A percentile compares a stretch with the other conserved stretches of the same genome.
Evolutionary conservation across 352 stramenopile species (phyloP).

Genomic region (Plasmopara halstedii): DNA sequence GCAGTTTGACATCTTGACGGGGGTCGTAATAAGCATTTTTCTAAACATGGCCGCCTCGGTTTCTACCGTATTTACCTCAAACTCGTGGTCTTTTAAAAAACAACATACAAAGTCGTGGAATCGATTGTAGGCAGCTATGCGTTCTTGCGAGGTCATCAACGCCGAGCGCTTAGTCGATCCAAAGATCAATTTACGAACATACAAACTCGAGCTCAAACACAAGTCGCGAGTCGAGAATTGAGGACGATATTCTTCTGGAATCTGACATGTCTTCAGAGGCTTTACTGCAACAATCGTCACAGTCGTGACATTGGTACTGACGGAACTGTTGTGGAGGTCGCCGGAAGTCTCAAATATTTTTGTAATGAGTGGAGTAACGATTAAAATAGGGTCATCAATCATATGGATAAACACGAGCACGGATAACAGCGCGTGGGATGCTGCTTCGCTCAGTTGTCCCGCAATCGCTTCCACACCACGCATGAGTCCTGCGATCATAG

Average conservation of each 20-base stretch:
- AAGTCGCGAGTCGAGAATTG: conserved; percentile 18
- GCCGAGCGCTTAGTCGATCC: conserved; percentile 9
- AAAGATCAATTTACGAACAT: conserved; percentile 17
- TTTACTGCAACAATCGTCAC: conserved; percentile 3
- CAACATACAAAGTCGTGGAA: conserved; percentile 25
- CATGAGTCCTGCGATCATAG: conserved; percentile 17
- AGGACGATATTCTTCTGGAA: conserved; percentile 13
- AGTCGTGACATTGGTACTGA: not conserved
- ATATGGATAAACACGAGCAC: conserved; percentile 22
- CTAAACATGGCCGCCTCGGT: conserved; percentile 5
- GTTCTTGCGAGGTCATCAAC: conserved; percentile 9
- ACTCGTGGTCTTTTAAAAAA: conserved; percentile 17
- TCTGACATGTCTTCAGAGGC: conserved; percentile 6
- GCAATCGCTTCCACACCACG: conserved; percentile 10
- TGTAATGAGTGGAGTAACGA: conserved; percentile 19
- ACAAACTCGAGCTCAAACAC: conserved; percentile 7
- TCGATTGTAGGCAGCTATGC: conserved; percentile 14
- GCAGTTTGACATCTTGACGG: conserved; percentile 15
- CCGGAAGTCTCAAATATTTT: conserved; percentile 13
- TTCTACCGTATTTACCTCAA: conserved; percentile 16
- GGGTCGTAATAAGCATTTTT: conserved; percentile 6
- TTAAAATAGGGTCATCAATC: conserved; percentile 22
- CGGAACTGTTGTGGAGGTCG: not conserved
- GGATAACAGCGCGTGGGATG: conserved; percentile 11
- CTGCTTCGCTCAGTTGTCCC: conserved; percentile 14